Percentiles rank a stretch among this genome's conserved stretches.
phyloP scores from a whole-genome alignment of 2,329 filamentous ascomycete genomes.

The Neospermospora avenae region DNA sequence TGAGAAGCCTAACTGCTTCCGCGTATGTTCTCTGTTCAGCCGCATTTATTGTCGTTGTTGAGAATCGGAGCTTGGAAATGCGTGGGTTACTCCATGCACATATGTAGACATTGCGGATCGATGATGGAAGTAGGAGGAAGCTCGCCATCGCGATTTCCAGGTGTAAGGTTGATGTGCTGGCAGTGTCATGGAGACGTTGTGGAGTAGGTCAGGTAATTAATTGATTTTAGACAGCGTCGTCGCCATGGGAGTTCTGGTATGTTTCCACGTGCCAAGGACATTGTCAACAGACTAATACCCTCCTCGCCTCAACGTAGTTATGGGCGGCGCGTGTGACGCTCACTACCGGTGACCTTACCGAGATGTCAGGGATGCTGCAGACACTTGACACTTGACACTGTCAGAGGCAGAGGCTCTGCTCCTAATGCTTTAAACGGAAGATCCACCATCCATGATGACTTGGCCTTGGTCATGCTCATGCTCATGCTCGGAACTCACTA shows the following conservation, averaged over 20 bases:
- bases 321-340: not conserved
- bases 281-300: not conserved
- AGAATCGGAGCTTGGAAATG: slow-evolving; percentile 3
- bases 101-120: slow-evolving; percentile 8
- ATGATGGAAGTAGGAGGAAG: slow-evolving; percentile 1
- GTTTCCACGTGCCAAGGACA: not conserved
- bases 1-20: slow-evolving; percentile 26
- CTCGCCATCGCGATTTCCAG: slow-evolving; percentile 14
- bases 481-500: too few species aligned
- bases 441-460: too few species aligned
- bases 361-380: not conserved
- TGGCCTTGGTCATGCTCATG: too few species aligned
- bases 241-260: not conserved
- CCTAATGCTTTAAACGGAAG: too few species aligned
- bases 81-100: not conserved
- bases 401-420: too few species aligned
- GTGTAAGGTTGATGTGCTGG: not conserved
- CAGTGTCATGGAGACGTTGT: not conserved
- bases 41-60: not conserved
- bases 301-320: too few species aligned
- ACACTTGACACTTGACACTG: too few species aligned
- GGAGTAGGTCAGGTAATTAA: too few species aligned
- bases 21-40: slow-evolving; percentile 16
- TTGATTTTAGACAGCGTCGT: not conserved
- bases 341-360: too few species aligned